Evolutionary conservation across 371 early-diverging fungal species (phyloP).

Genomic region (Rhizopus sp.): DNA sequence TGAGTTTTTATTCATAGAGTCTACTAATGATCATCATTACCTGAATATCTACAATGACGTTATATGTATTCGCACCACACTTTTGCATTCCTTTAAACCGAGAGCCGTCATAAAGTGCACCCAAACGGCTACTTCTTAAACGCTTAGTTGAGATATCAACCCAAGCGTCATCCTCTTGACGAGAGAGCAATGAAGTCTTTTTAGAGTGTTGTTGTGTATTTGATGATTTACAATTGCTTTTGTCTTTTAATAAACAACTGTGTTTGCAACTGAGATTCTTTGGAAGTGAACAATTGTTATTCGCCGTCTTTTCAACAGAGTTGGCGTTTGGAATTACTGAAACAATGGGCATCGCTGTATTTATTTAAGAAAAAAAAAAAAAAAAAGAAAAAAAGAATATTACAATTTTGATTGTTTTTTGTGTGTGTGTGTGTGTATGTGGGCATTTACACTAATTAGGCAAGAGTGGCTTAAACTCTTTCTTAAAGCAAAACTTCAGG

Average conservation of each 20-base stretch:
- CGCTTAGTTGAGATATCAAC: conserved; percentile 44
- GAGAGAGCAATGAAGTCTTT: conserved; percentile 29
- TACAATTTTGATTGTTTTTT: not conserved
- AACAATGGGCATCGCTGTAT: conserved; percentile 9
- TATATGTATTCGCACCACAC: conserved; percentile 67
- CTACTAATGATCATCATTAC: conserved; percentile 36
- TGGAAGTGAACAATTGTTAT: too few relatives aligned
- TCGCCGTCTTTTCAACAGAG: not conserved
- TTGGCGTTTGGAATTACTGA: not conserved
- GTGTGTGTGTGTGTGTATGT: not conserved
- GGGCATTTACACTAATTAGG: not conserved
- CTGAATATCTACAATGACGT: conserved; percentile 78
- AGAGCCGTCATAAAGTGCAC: conserved; percentile 67
- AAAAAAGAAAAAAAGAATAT: not conserved
- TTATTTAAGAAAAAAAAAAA: conserved; percentile 1
- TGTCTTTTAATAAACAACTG: not conserved
- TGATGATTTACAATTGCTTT: not conserved
- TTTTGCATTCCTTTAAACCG: conserved; percentile 73
- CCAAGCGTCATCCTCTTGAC: conserved; percentile 38
- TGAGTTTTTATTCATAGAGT: not conserved
- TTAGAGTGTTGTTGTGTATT: conserved; percentile 1
- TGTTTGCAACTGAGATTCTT: not conserved
- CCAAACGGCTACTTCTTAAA: conserved; percentile 30
- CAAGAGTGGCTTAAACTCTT: not conserved
- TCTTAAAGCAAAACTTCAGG: conserved; percentile 8